Percentiles rank a stretch among this genome's conserved stretches.
phyloP scores from a whole-genome alignment of 257 asterid species.

The Thymus quinquecostatus region DNA sequence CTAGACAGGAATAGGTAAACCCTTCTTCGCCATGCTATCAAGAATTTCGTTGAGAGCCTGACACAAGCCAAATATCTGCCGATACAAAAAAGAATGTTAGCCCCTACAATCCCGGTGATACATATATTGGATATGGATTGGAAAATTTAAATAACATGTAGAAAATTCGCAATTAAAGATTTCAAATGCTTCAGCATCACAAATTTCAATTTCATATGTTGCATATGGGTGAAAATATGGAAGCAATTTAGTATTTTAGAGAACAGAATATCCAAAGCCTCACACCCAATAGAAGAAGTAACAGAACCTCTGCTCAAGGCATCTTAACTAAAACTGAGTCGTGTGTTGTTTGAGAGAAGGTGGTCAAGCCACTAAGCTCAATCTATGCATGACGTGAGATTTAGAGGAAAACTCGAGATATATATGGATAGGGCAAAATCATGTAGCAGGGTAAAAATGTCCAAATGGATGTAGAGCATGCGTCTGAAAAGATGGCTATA shows the following conservation, averaged over 20 bases:
- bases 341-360: neutral
- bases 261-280: neutral
- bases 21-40: constrained; percentile 97
- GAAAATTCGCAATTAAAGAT: neutral
- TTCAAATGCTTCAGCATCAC: neutral
- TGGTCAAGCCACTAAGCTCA: constrained; percentile 12
- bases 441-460: neutral
- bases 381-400: neutral
- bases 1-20: constrained; percentile 81
- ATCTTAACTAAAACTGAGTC: neutral
- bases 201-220: too few relatives aligned
- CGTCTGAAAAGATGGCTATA: neutral
- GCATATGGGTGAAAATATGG: neutral
- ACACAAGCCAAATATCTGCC: constrained; percentile 88
- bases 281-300: neutral
- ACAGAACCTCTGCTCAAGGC: neutral
- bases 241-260: neutral
- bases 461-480: neutral
- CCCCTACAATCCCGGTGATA: neutral
- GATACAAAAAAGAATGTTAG: constrained; percentile 28
- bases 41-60: constrained; percentile 92
- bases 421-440: neutral
- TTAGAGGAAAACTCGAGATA: neutral
- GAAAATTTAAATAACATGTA: neutral
- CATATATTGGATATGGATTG: neutral